These are phyloP conservation scores for Podaxis sp. DNA, from an alignment of 768 basidiomycete genomes.

Conservation along the genomic window DNA sequence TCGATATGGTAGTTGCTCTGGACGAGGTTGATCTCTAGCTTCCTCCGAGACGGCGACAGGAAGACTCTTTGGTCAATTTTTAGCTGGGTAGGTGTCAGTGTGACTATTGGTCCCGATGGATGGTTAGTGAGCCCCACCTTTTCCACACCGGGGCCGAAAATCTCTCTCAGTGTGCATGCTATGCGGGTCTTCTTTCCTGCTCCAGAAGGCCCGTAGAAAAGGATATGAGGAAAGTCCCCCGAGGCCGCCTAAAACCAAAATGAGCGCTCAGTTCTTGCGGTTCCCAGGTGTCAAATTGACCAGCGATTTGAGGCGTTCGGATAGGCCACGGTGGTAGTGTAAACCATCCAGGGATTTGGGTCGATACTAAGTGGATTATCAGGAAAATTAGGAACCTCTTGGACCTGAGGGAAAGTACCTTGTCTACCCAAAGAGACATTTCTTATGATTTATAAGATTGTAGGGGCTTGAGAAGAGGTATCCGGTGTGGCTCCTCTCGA, in stretches of 20 bases:
- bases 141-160: slow-evolving; percentile 91
- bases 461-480: neutral
- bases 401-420: slow-evolving; percentile 28
- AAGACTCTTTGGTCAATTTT: slow-evolving; percentile 98
- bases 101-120: neutral
- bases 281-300: slow-evolving; percentile 27
- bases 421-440: slow-evolving; percentile 73
- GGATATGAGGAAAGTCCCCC: slow-evolving; percentile 95
- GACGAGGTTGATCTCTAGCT: slow-evolving; percentile 94
- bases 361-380: slow-evolving; percentile 54
- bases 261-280: neutral
- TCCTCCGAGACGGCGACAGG: slow-evolving; percentile 88
- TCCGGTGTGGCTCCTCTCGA: neutral
- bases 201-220: slow-evolving; percentile 96
- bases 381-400: neutral
- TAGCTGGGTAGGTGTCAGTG: slow-evolving; percentile 45
- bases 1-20: slow-evolving; percentile 98
- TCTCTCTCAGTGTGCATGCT: slow-evolving; percentile 78
- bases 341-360: slow-evolving; percentile 81
- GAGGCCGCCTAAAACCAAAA: slow-evolving; percentile 58
- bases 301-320: slow-evolving; percentile 73
- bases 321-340: slow-evolving; percentile 83
- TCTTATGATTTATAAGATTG: neutral
- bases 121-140: slow-evolving; percentile 51
- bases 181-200: slow-evolving; percentile 98